Evolutionary conservation across 192 early-diverging fungal genomes (phyloP), one percentile per base, ranked within the genome.

Genomic region (Coemansia sp.): DNA sequence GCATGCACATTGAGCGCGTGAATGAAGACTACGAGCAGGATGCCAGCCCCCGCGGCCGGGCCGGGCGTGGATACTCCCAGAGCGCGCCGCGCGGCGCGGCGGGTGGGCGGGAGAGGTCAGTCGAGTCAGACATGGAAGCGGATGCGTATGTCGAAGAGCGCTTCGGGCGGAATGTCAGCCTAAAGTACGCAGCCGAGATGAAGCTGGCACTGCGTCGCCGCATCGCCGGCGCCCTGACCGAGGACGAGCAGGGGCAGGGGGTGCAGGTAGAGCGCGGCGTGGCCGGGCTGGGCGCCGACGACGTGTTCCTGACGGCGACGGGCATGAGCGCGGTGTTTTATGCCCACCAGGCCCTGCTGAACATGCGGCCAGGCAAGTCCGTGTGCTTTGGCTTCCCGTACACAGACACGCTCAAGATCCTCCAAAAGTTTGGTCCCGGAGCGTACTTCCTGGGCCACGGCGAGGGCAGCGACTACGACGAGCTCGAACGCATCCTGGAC

Each of bases 301-400:
- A 98, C 49, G 92, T 98, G 5, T 94, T 76, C 52, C 75, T 98
- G 46, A 90, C 86, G 48, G 81, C 91, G 10, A 83, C 80, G 20
- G 95, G 95, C 3, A 96, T 96, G 93, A 85, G 84, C 47, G 91
- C 95, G 3, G 92, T 98, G 30, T 98, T 83, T 60, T 82, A 89
- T 52, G 79, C 89, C 11, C 90, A 92, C 65, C 78, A 82, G 35
- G 60, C 82, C 28, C 77, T 86, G 7, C 75, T 82, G 21, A 58
- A 67, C 10, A 36, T 48, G 51, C 73, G 19, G 28, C 51, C 9
- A 57, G 68, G 38, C 36, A 90, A 92, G 61, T 88, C 80, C 47
- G 80, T 95, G 4, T 92, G 91, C 53, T 98, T 89, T 78, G 93
- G 95, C 0, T 98, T 98, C 54, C 85, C 91, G 6, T 98, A 98